Evolutionary conservation across 2,329 filamentous ascomycete genomes (phyloP).

Genomic region (Lomentospora prolificans): DNA sequence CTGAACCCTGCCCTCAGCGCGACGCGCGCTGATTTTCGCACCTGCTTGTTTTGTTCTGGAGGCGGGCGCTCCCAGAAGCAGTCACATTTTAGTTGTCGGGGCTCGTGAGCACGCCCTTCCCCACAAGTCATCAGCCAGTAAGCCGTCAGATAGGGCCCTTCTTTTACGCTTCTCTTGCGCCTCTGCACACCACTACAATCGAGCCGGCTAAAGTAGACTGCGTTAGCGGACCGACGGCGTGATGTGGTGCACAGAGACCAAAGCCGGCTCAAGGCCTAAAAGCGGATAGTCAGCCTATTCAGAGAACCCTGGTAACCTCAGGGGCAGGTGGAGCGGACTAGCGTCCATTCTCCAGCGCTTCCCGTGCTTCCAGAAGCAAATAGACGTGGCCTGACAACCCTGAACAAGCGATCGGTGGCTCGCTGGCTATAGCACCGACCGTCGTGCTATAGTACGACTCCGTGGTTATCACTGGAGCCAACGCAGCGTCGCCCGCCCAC

Average conservation of each 20-base stretch:
- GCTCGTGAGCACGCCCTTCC: not conserved
- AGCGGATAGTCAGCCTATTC: not conserved
- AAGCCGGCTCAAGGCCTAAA: not conserved
- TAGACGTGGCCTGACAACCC: not conserved
- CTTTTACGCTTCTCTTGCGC: not conserved
- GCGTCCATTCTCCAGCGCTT: not conserved
- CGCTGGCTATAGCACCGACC: not conserved
- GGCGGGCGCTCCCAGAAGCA: not conserved
- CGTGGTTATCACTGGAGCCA: too few species aligned
- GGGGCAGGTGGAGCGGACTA: not conserved
- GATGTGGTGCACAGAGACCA: not conserved
- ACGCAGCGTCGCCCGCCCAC: too few species aligned
- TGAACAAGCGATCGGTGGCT: too few species aligned
- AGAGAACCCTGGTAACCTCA: not conserved
- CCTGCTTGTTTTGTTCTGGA: not conserved
- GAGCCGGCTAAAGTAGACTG: constrained; percentile 1
- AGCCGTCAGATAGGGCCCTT: not conserved
- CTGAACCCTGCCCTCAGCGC: too few species aligned
- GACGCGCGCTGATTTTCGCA: too few species aligned
- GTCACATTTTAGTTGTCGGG: not conserved
- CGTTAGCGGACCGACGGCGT: not conserved
- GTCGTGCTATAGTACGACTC: too few species aligned
- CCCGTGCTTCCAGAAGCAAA: not conserved
- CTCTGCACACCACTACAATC: not conserved
- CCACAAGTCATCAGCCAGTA: not conserved